Base-by-base conservation (phyloP, 1,139 yeast species). In the Hansenula lynferdii region DNA sequence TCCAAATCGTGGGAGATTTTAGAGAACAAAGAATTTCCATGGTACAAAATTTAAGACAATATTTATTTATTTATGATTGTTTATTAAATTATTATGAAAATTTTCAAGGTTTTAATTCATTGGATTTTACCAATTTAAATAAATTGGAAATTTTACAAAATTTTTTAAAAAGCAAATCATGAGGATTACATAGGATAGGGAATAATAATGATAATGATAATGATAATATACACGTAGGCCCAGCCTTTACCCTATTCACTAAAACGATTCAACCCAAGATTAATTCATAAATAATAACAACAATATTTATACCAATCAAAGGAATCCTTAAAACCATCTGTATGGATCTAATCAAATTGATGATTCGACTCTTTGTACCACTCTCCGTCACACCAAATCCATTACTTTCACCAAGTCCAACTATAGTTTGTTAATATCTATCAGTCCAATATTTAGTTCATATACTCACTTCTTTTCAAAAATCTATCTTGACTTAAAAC, bases 41-140 rank as follows among this genome's bases (percentile, higher is more conserved):
- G 94, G 96, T 86, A 8, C 95, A 86, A 58, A 84, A 79, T 45
- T 64, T 85, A 45, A 70, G 87, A 42, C 96, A 86, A 60, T 85
- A 77, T 56, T 70, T 79, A 33, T 71, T 84, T 53, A 77, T 89
- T 49, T 85, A 85, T 59, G 92, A 85, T 43, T 65, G 73, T 40
- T 40, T 64, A 36, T 40, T 62, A 30, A 53, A 55, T 34, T 62
- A 52, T 39, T 60, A 58, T 39, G 51, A 45, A 24, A 42, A 43
- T 26, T 42, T 38, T 25, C 23, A 31, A 5, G 17, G 27, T 10
- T 37, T 35, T 23, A 21, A 26, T 6, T 31, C 29, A 18, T 22
- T 23, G 14, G 5, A 4, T 2, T 28, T 29, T 20, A 16, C 15
- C 33, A 15, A 37, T 6, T 25, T 47, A 26, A 30, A 41, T 9